These are phyloP conservation scores for Penicillium subrubescens DNA, from an alignment of 495 filamentous ascomycete species.

Conservation along the genomic window DNA sequence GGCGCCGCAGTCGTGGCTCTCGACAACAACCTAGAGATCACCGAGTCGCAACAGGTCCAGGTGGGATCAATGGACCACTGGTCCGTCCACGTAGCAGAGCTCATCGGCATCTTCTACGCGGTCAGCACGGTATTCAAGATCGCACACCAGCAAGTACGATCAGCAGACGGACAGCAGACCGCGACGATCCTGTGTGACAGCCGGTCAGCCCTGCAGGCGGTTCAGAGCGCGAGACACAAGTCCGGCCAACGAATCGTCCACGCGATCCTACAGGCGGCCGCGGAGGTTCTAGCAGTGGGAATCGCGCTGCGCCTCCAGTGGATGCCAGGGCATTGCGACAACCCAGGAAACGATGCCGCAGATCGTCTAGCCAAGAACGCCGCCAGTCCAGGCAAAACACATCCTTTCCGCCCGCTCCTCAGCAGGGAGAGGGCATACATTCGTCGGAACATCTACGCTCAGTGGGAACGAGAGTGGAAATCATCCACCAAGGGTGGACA, in stretches of 20 bases:
- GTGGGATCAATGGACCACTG: conserved; percentile 25
- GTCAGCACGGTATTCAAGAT: conserved; percentile 18
- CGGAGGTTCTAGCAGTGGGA: conserved; percentile 13
- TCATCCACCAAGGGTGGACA: conserved; percentile 10
- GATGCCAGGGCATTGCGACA: conserved; percentile 22
- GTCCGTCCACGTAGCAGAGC: conserved; percentile 29
- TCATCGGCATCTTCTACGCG: conserved; percentile 27
- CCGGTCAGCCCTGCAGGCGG: conserved; percentile 22
- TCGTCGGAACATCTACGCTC: conserved; percentile 2
- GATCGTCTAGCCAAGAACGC: conserved; percentile 16
- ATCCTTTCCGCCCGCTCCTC: conserved; percentile 19
- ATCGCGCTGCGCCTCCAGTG: conserved; percentile 23
- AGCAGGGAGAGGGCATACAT: conserved; percentile 16
- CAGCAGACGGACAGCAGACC: no score
- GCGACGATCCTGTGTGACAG: conserved; percentile 21
- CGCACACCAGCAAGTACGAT: conserved; percentile 15
- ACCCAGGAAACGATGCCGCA: conserved; percentile 16
- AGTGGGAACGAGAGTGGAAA: conserved; percentile 24
- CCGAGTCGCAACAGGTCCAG: conserved; percentile 21
- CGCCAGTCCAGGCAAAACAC: conserved; percentile 15
- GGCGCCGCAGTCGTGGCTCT: conserved; percentile 14
- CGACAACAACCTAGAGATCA: conserved; percentile 8
- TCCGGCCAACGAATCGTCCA: conserved; percentile 26
- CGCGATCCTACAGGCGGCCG: conserved; percentile 19
- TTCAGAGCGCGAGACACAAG: conserved; percentile 18